Evolutionary conservation across 768 basidiomycete genomes (phyloP).

Genomic region (Collybia nuda): DNA sequence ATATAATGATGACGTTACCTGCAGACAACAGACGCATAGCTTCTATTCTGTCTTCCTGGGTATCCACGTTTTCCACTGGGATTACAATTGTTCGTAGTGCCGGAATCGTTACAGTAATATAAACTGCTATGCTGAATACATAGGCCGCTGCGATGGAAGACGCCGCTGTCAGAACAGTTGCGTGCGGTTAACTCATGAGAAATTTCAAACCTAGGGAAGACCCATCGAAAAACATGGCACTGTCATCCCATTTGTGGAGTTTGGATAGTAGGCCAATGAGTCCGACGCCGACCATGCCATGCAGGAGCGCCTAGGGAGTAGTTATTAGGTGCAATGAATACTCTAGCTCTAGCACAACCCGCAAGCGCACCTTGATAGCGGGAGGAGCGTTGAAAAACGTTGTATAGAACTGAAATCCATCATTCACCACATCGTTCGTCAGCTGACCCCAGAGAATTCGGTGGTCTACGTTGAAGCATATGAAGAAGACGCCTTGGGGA

Average conservation of each 20-base stretch:
- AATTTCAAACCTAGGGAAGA: conserved; percentile 70
- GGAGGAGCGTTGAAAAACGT: conserved; percentile 93
- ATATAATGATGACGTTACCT: conserved; percentile 82
- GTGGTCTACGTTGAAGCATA: conserved; percentile 87
- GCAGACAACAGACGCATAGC: conserved; percentile 83
- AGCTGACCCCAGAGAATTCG: conserved; percentile 72
- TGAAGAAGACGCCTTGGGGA: conserved; percentile 72
- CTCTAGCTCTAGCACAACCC: not conserved
- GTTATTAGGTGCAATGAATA: not conserved
- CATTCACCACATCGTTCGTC: conserved; percentile 62
- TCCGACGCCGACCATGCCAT: conserved; percentile 81
- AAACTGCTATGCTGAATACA: conserved; percentile 75
- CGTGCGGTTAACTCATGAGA: not conserved
- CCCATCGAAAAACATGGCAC: conserved; percentile 94
- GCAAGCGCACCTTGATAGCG: conserved; percentile 77
- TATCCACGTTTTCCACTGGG: conserved; percentile 54
- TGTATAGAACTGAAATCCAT: conserved; percentile 87
- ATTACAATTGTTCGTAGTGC: conserved; percentile 72
- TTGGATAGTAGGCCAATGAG: conserved; percentile 75
- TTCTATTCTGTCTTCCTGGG: conserved; percentile 65
- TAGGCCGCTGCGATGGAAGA: conserved; percentile 53
- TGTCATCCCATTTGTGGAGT: conserved; percentile 86
- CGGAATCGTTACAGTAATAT: conserved; percentile 81
- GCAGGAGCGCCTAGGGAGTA: conserved; percentile 72
- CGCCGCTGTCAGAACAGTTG: not conserved